These are phyloP conservation scores for Solanum chmielewskii DNA, from an alignment of 257 asterid genomes.

Conservation along the genomic window DNA sequence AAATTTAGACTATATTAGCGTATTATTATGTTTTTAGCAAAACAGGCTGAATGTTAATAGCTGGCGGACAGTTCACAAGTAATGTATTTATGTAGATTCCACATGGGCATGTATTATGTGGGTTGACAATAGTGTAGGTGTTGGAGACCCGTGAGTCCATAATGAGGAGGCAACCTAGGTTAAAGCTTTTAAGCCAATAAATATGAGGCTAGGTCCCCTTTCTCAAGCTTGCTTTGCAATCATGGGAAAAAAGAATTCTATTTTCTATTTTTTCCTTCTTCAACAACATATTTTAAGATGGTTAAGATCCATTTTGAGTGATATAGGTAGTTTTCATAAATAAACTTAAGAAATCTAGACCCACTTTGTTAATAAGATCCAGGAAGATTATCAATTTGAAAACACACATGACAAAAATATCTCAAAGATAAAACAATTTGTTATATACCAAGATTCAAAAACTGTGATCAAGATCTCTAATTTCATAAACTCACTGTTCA, in stretches of 20 bases:
- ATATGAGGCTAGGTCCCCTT: background rate
- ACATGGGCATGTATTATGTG: background rate
- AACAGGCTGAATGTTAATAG: background rate
- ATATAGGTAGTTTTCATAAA: background rate
- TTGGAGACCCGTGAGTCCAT: background rate
- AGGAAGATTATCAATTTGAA: background rate
- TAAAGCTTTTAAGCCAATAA: background rate
- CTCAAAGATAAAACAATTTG: background rate
- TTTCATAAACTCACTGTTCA: background rate
- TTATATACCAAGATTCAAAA: background rate
- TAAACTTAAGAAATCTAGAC: too few species aligned
- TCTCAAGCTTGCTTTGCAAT: background rate
- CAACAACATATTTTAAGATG: background rate
- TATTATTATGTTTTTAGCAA: background rate
- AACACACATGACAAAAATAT: background rate
- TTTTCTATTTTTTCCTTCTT: background rate
- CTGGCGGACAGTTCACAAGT: background rate
- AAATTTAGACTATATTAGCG: background rate
- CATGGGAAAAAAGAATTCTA: background rate
- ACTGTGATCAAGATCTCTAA: background rate
- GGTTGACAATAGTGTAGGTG: background rate
- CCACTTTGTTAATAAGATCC: background rate
- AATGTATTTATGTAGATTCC: background rate
- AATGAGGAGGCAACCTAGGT: background rate
- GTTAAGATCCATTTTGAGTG: background rate